phyloP scores from a whole-genome alignment of 208 protist species.

The Trypanosoma caninum region DNA sequence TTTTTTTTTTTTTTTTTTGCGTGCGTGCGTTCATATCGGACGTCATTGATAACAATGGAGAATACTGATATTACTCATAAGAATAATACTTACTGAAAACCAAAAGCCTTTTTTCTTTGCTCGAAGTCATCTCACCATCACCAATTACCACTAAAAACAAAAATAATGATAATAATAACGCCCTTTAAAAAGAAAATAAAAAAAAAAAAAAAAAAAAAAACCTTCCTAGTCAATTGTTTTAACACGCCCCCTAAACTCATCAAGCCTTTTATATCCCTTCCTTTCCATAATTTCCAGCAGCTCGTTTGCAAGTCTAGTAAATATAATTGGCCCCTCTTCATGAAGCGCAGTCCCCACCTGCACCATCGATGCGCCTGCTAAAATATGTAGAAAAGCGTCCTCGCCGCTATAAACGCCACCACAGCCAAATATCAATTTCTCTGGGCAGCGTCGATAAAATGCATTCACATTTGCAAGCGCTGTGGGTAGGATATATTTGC shows the following conservation, averaged over 20 bases:
- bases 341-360: conserved; percentile 84
- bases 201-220: too few species aligned
- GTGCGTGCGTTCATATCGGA: too few species aligned
- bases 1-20: too few species aligned
- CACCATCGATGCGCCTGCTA: conserved; percentile 84
- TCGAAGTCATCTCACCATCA: too few species aligned
- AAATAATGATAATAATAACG: too few species aligned
- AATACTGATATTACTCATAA: too few species aligned
- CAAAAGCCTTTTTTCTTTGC: too few species aligned
- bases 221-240: conserved; percentile 79
- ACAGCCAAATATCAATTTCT: conserved; percentile 80
- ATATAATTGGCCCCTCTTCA: conserved; percentile 71
- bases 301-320: conserved; percentile 63
- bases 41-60: too few species aligned
- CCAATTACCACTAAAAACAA: conserved; percentile 4
- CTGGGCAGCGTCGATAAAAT: conserved; percentile 79
- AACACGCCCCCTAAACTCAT: conserved; percentile 84
- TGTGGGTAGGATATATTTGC: conserved; percentile 79
- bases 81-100: too few species aligned
- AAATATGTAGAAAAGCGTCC: conserved; percentile 82
- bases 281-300: conserved; percentile 69
- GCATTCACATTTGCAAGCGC: conserved; percentile 89
- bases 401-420: conserved; percentile 81
- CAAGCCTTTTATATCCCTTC: conserved; percentile 84
- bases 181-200: too few species aligned